phyloP scores from a whole-genome alignment of 140 eudicot species.

The Flaveria floridana region DNA sequence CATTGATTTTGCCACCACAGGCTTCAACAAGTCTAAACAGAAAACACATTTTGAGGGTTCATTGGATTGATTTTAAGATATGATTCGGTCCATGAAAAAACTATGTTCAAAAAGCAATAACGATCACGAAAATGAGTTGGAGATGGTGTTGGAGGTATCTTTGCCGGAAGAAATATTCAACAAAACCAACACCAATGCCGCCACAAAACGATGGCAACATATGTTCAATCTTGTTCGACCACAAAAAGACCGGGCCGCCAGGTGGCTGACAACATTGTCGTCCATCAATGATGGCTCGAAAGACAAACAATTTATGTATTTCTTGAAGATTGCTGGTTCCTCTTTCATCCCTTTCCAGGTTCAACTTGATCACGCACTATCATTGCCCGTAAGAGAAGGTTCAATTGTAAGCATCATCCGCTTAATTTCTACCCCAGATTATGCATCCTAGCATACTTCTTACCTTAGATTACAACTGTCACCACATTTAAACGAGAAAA shows the following conservation, averaged over 20 bases:
- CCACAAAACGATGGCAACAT: constrained; percentile 61
- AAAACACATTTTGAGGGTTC: background rate
- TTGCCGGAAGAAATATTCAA: constrained; percentile 78
- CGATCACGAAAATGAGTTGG: constrained; percentile 72
- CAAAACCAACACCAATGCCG: constrained; percentile 56
- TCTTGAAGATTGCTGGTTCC: constrained; percentile 65
- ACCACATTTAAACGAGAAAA: background rate
- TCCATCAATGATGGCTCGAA: constrained; percentile 29
- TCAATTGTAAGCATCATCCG: constrained; percentile 52
- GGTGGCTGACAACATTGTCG: constrained; percentile 33
- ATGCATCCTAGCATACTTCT: background rate
- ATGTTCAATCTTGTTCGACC: constrained; percentile 60
- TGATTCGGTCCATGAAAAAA: constrained; percentile 57
- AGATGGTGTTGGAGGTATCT: constrained; percentile 86
- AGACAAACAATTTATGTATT: constrained; percentile 55
- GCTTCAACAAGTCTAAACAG: too few species aligned
- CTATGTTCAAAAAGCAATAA: constrained; percentile 50
- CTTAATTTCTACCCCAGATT: background rate
- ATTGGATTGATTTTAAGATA: background rate
- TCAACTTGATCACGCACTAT: constrained; percentile 46
- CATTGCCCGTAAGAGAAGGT: constrained; percentile 55
- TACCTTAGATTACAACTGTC: background rate
- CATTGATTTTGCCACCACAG: background rate
- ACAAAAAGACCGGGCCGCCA: constrained; percentile 34
- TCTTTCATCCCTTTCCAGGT: constrained; percentile 71